Conservation (phyloP, 306 rosid genomes). For the Ormosia semicastrata region DNA sequence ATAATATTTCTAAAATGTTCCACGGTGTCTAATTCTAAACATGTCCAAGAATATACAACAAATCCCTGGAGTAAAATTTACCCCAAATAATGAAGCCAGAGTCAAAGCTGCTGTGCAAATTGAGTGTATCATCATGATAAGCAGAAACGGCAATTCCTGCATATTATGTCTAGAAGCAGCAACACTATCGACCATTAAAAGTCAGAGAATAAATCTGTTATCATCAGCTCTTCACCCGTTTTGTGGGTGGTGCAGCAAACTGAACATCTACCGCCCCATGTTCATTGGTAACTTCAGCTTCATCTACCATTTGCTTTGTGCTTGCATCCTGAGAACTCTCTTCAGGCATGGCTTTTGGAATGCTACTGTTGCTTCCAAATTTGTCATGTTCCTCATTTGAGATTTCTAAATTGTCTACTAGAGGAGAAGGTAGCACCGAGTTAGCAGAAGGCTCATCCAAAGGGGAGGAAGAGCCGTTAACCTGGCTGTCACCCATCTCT, state of each 20-base stretch:
- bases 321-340: slow-evolving; percentile 39
- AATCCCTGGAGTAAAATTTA: slow-evolving; percentile 5
- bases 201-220: not conserved
- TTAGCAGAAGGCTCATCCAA: slow-evolving; percentile 39
- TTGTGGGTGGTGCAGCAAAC: slow-evolving; percentile 41
- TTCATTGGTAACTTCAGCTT: slow-evolving; percentile 30
- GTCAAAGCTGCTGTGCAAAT: slow-evolving; percentile 7
- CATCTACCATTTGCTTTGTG: slow-evolving; percentile 38
- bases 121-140: slow-evolving; percentile 24
- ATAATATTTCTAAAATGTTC: slow-evolving; percentile 27
- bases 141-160: slow-evolving; percentile 5
- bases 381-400: slow-evolving; percentile 21
- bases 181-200: not conserved
- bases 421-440: slow-evolving; percentile 7
- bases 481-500: slow-evolving; percentile 53
- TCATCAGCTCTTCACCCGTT: slow-evolving; percentile 57
- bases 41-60: slow-evolving; percentile 30
- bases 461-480: slow-evolving; percentile 43
- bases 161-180: slow-evolving; percentile 6
- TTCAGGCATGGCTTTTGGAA: slow-evolving; percentile 7
- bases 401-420: slow-evolving; percentile 27
- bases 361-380: slow-evolving; percentile 18
- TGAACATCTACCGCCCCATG: slow-evolving; percentile 25
- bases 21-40: slow-evolving; percentile 14
- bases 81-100: slow-evolving; percentile 27